Base-by-base conservation (phyloP, 2,329 filamentous ascomycete genomes). In the Ceratocystiopsis brevicomis region DNA sequence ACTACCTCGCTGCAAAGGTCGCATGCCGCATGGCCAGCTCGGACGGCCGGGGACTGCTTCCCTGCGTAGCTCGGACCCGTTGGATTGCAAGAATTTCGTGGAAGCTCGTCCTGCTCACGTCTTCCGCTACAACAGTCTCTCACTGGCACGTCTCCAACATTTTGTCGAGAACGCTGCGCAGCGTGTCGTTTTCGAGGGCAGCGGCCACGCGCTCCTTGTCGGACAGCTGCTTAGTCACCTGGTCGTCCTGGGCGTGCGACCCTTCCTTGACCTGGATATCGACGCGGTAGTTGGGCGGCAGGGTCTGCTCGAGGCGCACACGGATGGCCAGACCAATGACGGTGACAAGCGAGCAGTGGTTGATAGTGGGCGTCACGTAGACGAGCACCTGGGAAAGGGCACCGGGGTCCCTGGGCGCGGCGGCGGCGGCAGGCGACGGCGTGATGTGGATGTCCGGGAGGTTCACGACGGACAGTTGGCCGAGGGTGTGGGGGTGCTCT, bases 161-260 rank as follows among this genome's bases (percentile, higher is more conserved):
- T 62, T 90, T 94, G 57, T 83, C 77, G 49, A 98, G 68, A 32
- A 95, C 83, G 37, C 78, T 78, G 67, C 84, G 85, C 47, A 98
- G 65, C 1, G 83, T 92, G 45, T 83, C 82, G 57, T 98, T 98
- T 61, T 96, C 90, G 53, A 95, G 65, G 8, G 90, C 90, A 11
- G 90, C 90, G 1, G 88, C 87, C 38, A 98, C 90, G 48, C 90
- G 71, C 64, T 98, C 90, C 67, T 96, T 98, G 63, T 98, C 90
- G 33, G 78, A 83, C 38, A 98, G 66, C 62, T 98, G 90, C 67
- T 95, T 95, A 64, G 93, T 95, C 42, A 95, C 86, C 58, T 94
- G 86, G 49, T 94, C 86, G 39, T 85, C 88, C 48, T 92, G 92
- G 50, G 77, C 84, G 59, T 96, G 90, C n/a, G 86, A 90, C 48